Conservation (phyloP, 176 grass and related monocot species). For the Avena eriantha region DNA sequence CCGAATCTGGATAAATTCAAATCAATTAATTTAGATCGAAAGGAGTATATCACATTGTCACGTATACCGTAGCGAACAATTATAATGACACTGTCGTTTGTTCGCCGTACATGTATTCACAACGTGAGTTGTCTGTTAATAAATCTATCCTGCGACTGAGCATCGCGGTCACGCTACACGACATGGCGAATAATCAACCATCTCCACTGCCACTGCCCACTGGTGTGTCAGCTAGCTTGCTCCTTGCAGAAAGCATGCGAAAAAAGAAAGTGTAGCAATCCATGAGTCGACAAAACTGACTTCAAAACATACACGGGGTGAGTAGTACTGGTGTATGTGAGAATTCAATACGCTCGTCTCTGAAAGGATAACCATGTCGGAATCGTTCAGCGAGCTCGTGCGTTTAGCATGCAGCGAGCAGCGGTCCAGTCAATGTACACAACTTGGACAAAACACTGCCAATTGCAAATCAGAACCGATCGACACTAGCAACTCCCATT, state of each 20-base stretch:
- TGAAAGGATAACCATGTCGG: background rate
- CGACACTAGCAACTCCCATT: no score
- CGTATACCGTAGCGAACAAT: background rate
- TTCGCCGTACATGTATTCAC: no score
- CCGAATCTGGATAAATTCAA: no score
- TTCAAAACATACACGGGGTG: background rate
- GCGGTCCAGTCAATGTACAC: background rate
- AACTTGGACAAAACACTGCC: background rate
- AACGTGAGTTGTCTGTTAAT: background rate
- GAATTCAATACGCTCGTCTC: background rate
- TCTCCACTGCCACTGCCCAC: background rate
- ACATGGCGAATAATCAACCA: background rate
- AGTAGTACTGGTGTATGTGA: background rate
- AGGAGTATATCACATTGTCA: no score
- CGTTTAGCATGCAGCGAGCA: background rate
- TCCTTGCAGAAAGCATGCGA: background rate
- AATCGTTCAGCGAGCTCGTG: conserved; percentile 1
- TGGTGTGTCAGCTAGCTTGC: background rate
- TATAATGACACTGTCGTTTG: background rate
- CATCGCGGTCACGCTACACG: background rate
- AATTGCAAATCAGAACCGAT: background rate
- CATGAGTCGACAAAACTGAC: background rate
- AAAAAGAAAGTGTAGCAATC: background rate
- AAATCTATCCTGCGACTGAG: background rate
- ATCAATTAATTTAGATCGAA: no score